A percentile compares a stretch with the other conserved stretches of the same genome.
phyloP scores from a whole-genome alignment of 495 filamentous ascomycete species.

The Podospora australis region DNA sequence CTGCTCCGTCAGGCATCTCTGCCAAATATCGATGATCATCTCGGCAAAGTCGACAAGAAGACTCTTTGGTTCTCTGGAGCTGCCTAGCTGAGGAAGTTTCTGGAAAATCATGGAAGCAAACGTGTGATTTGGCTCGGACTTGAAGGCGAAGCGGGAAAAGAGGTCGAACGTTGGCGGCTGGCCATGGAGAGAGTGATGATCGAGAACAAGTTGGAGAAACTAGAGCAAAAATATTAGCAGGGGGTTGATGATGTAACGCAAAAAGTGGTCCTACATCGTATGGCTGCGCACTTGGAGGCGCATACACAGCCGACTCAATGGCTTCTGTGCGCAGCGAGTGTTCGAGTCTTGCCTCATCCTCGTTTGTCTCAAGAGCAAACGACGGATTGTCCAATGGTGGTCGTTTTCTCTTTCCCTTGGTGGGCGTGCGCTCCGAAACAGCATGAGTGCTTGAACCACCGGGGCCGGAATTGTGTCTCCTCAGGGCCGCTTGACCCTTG shows the following conservation, averaged over 20 bases:
- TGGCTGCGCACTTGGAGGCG: background rate
- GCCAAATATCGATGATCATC: constrained; percentile 39
- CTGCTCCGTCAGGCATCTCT: constrained; percentile 33
- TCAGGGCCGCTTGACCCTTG: constrained; percentile 27
- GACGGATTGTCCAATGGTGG: constrained; percentile 44
- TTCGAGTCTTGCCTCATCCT: constrained; percentile 7
- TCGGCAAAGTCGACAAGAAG: constrained; percentile 40
- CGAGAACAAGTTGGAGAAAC: constrained; percentile 39
- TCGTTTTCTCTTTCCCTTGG: constrained; percentile 47
- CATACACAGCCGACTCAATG: background rate
- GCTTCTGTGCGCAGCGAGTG: background rate
- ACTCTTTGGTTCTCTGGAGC: constrained; percentile 28
- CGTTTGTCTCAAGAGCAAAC: constrained; percentile 41
- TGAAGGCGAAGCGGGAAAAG: constrained; percentile 35
- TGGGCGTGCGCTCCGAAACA: constrained; percentile 38
- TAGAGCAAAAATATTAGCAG: constrained; percentile 6
- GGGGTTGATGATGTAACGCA: constrained; percentile 31
- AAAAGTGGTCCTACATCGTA: constrained; percentile 11
- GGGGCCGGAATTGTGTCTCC: constrained; percentile 27
- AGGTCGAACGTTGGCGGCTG: constrained; percentile 37
- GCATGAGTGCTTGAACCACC: constrained; percentile 32
- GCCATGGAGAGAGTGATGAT: constrained; percentile 30
- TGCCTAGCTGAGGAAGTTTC: constrained; percentile 33
- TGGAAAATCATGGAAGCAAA: constrained; percentile 40
- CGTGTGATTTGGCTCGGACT: constrained; percentile 32